Percentiles rank a stretch among this genome's conserved stretches.
Conservation (phyloP, 441 rosid species). For the Euphorbia corollata region DNA sequence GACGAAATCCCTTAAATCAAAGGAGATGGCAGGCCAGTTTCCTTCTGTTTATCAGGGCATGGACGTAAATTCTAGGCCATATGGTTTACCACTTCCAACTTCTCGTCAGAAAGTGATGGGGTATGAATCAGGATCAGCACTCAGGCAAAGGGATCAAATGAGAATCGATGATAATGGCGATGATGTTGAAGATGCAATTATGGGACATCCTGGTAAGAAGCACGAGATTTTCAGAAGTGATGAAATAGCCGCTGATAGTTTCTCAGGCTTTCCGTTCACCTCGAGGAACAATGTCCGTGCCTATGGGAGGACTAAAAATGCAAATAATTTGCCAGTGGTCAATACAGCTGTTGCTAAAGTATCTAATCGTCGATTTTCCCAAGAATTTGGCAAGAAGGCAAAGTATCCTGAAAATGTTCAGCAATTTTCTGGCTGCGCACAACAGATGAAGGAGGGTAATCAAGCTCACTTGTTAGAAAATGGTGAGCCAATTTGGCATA, state of each 20-base stretch:
- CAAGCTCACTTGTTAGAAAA: slow-evolving; percentile 38
- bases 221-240: slow-evolving; percentile 37
- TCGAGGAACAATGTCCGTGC: slow-evolving; percentile 42
- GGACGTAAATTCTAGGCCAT: slow-evolving; percentile 43
- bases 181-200: slow-evolving; percentile 32
- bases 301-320: slow-evolving; percentile 37
- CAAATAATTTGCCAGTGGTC: slow-evolving; percentile 29
- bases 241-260: slow-evolving; percentile 40
- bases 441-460: slow-evolving; percentile 40
- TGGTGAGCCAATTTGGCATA: slow-evolving; percentile 43
- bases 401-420: slow-evolving; percentile 40
- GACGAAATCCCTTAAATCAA: slow-evolving; percentile 37
- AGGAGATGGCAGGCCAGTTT: slow-evolving; percentile 29
- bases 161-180: slow-evolving; percentile 33
- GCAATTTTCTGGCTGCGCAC: slow-evolving; percentile 29
- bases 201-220: slow-evolving; percentile 36
- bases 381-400: slow-evolving; percentile 35
- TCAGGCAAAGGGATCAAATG: slow-evolving; percentile 37
- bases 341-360: slow-evolving; percentile 29
- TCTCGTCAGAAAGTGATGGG: slow-evolving; percentile 37
- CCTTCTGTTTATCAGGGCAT: slow-evolving; percentile 41
- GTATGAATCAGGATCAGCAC: slow-evolving; percentile 38
- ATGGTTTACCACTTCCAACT: slow-evolving; percentile 34
- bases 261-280: slow-evolving; percentile 48
- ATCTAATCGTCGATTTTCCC: slow-evolving; percentile 27